Percentiles rank a stretch among this genome's conserved stretches.
phyloP scores from a whole-genome alignment of 83 land plant genomes.

The Picea abies region DNA sequence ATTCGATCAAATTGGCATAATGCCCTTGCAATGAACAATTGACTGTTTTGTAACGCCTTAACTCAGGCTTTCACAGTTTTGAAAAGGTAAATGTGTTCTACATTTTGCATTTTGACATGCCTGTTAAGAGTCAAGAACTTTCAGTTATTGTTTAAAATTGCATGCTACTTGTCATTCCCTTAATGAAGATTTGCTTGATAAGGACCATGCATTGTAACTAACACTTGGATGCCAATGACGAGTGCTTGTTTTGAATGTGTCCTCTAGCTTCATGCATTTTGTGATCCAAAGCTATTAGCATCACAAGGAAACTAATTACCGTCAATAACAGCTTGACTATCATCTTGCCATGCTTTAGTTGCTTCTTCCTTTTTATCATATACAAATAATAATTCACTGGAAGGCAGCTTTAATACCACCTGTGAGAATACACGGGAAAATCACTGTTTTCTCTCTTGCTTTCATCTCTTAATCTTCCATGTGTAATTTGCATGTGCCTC shows the following conservation, averaged over 20 bases:
- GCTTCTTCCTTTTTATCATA: too few species aligned
- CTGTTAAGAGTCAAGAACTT: background rate
- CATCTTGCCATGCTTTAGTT: too few species aligned
- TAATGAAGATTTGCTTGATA: background rate
- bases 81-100: background rate
- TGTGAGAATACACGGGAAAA: background rate
- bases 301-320: background rate
- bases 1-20: background rate
- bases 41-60: background rate
- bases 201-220: background rate
- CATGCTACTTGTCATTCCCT: background rate
- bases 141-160: background rate
- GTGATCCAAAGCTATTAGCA: background rate
- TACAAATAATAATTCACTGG: too few species aligned
- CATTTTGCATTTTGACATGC: too few species aligned
- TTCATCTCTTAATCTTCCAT: background rate
- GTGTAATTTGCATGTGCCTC: background rate
- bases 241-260: background rate
- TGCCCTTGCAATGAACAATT: background rate
- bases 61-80: background rate
- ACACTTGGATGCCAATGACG: background rate
- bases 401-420: background rate
- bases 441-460: background rate
- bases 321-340: background rate
- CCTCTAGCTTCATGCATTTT: background rate